Percentiles rank a stretch among this genome's conserved stretches.
Evolutionary conservation across 257 asterid species (phyloP).

Genomic region (Ocimum tenuiflorum): DNA sequence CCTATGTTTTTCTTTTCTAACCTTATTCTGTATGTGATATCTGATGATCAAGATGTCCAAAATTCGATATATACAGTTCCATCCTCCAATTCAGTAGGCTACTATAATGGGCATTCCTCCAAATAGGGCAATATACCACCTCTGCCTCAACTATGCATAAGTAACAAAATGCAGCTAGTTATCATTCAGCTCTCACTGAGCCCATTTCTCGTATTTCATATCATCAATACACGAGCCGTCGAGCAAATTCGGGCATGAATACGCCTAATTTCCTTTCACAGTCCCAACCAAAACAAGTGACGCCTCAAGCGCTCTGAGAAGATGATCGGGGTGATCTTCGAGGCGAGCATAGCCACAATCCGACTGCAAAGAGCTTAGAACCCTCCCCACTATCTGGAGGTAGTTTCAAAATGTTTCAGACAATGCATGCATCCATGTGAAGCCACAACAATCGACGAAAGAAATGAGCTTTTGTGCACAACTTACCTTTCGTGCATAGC

Average conservation of each 20-base stretch:
- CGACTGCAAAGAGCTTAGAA: constrained; percentile 42
- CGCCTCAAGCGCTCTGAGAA: constrained; percentile 51
- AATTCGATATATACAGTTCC: too few species aligned
- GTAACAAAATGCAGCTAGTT: background rate
- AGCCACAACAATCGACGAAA: background rate
- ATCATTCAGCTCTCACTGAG: background rate
- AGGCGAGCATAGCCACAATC: constrained; percentile 41
- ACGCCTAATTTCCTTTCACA: constrained; percentile 33
- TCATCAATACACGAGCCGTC: background rate
- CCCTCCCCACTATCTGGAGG: constrained; percentile 67
- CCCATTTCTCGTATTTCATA: background rate
- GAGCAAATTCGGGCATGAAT: too few species aligned
- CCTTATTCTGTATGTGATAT: too few species aligned
- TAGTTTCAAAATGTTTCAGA: background rate
- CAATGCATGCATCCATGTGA: background rate
- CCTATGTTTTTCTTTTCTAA: too few species aligned
- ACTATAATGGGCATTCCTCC: too few species aligned
- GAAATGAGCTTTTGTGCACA: background rate
- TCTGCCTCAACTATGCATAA: background rate
- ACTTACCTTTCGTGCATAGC: constrained; percentile 80
- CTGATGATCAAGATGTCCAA: too few species aligned
- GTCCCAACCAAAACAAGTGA: constrained; percentile 78
- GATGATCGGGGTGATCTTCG: constrained; percentile 65
- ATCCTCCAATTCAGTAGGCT: too few species aligned
- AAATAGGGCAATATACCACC: too few species aligned